These are phyloP conservation scores for Pilaira anomala DNA, from an alignment of 192 early-diverging fungal species.

Conservation along the genomic window DNA sequence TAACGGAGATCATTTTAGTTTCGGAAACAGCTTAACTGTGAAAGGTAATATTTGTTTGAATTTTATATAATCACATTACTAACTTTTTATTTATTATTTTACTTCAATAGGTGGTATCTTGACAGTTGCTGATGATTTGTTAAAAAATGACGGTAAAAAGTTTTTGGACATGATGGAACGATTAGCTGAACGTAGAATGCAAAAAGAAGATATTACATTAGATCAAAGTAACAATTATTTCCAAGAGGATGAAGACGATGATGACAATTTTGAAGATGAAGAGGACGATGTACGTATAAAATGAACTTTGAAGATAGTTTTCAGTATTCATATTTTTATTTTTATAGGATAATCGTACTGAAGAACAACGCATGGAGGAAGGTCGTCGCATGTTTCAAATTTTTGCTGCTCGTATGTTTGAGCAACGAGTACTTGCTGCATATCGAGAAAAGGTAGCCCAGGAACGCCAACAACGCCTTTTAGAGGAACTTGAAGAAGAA, in stretches of 20 bases:
- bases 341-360: conserved; percentile 65
- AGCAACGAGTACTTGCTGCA: conserved; percentile 89
- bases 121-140: conserved; percentile 82
- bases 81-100: no score
- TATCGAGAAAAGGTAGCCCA: conserved; percentile 93
- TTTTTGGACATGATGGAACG: conserved; percentile 97
- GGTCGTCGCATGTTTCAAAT: conserved; percentile 93
- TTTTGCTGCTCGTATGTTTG: conserved; percentile 96
- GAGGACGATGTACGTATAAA: conserved; percentile 48
- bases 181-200: conserved; percentile 85
- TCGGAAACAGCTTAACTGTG: conserved; percentile 74
- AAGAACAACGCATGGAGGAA: conserved; percentile 90
- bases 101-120: conserved; percentile 50
- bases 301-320: no score
- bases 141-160: conserved; percentile 91
- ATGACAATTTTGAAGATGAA: conserved; percentile 52
- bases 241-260: conserved; percentile 61
- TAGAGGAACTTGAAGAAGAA: conserved; percentile 88
- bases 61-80: not conserved
- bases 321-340: not conserved
- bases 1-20: conserved; percentile 51
- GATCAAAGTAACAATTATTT: conserved; percentile 41
- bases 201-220: conserved; percentile 64
- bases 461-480: conserved; percentile 82
- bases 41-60: conserved; percentile 55